phyloP scores from a whole-genome alignment of 257 asterid genomes.

The Striga asiatica region DNA sequence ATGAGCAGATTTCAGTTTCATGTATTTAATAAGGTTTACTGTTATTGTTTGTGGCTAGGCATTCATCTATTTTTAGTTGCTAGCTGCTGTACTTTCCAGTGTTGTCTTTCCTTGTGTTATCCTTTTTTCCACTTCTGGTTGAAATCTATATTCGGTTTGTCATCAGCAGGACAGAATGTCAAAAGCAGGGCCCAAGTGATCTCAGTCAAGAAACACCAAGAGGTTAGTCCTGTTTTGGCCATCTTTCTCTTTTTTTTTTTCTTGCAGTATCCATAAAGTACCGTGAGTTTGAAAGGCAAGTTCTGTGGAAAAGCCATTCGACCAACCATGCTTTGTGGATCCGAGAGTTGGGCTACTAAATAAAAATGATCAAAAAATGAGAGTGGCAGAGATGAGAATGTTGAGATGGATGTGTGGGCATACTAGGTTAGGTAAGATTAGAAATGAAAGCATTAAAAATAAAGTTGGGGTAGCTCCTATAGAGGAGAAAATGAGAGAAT shows the following conservation, averaged over 20 bases:
- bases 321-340: too few relatives aligned
- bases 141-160: neutral
- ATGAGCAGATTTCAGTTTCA: neutral
- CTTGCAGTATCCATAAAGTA: too few relatives aligned
- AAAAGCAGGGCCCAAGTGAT: slow-evolving; percentile 25
- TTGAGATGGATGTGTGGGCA: too few relatives aligned
- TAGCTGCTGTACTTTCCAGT: neutral
- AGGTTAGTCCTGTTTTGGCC: slow-evolving; percentile 29
- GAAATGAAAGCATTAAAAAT: too few relatives aligned
- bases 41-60: neutral
- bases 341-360: too few relatives aligned
- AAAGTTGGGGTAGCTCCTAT: too few relatives aligned
- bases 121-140: neutral
- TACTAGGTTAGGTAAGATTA: too few relatives aligned
- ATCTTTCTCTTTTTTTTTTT: slow-evolving; percentile 8
- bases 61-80: neutral
- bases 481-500: too few relatives aligned
- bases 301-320: too few relatives aligned
- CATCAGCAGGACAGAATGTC: slow-evolving; percentile 36
- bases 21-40: neutral
- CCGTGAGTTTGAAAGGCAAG: too few relatives aligned
- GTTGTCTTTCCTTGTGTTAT: neutral
- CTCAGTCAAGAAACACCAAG: slow-evolving; percentile 21
- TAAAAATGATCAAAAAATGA: too few relatives aligned
- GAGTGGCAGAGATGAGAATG: too few relatives aligned